Evolutionary conservation across 208 protist species (phyloP).

Genomic region (Strigomonas culicis): DNA sequence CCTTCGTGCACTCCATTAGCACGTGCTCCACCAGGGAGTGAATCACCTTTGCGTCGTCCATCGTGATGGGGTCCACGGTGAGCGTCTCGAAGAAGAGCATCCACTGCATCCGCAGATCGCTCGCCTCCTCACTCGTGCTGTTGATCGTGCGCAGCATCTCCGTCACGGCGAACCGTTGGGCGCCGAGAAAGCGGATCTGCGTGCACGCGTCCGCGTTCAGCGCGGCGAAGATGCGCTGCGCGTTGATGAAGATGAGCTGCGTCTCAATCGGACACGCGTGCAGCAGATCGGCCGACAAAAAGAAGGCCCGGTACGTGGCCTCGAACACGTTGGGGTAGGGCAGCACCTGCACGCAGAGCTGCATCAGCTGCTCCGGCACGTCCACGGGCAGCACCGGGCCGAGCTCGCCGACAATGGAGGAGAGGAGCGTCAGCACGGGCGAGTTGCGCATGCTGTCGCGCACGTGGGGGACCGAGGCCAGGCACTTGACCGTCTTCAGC

Average conservation of each 20-base stretch:
- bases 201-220: slow-evolving; percentile 21
- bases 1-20: slow-evolving; percentile 22
- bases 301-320: slow-evolving; percentile 58
- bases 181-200: slow-evolving; percentile 45
- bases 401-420: slow-evolving; percentile 55
- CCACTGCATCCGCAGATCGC: slow-evolving; percentile 37
- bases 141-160: slow-evolving; percentile 28
- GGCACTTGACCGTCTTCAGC: slow-evolving; percentile 49
- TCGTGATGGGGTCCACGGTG: slow-evolving; percentile 44
- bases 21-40: slow-evolving; percentile 36
- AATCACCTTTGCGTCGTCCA: slow-evolving; percentile 47
- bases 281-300: slow-evolving; percentile 73
- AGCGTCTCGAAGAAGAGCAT: slow-evolving; percentile 60
- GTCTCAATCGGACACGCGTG: slow-evolving; percentile 40
- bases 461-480: slow-evolving; percentile 55
- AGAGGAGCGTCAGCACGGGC: slow-evolving; percentile 65
- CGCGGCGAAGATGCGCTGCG: slow-evolving; percentile 36
- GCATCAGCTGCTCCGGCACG: slow-evolving; percentile 38
- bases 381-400: slow-evolving; percentile 24
- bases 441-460: slow-evolving; percentile 54
- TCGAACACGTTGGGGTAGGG: slow-evolving; percentile 51
- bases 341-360: slow-evolving; percentile 44
- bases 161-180: slow-evolving; percentile 53
- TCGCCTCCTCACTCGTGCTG: background rate
- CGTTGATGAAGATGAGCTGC: slow-evolving; percentile 48